phyloP scores from a whole-genome alignment of 345 rosid species.

The Sisymbrium altissimum region DNA sequence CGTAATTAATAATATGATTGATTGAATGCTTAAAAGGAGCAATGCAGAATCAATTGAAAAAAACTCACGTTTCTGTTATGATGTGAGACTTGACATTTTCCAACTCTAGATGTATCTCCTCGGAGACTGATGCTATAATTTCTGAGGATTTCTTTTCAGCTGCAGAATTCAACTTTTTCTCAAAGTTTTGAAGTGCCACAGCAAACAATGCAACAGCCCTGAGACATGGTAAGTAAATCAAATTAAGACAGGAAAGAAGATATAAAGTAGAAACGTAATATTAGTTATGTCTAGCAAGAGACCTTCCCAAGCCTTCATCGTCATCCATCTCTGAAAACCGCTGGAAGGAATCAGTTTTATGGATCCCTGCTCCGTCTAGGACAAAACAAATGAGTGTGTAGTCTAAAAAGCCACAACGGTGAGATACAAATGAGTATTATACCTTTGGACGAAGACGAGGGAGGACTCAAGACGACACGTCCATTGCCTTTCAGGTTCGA shows the following conservation, averaged over 20 bases:
- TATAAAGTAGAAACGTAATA: not conserved
- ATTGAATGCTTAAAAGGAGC: conserved; percentile 12
- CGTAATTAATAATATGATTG: conserved; percentile 31
- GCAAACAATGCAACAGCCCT: conserved; percentile 70
- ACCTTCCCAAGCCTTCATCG: conserved; percentile 80
- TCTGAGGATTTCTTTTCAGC: conserved; percentile 69
- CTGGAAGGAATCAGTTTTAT: conserved; percentile 44
- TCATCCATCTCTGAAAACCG: conserved; percentile 50
- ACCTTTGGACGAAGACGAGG: conserved; percentile 52
- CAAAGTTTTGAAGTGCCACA: conserved; percentile 61
- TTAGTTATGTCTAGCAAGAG: conserved; percentile 19
- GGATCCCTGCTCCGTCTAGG: conserved; percentile 39
- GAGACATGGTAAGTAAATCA: conserved; percentile 35
- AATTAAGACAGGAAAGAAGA: conserved; percentile 22
- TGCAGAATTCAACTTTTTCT: conserved; percentile 59
- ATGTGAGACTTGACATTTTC: conserved; percentile 65
- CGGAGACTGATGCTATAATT: conserved; percentile 67
- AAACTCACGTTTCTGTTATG: conserved; percentile 64
- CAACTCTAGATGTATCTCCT: conserved; percentile 59
- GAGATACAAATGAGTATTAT: conserved; percentile 21
- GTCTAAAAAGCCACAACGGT: conserved; percentile 6
- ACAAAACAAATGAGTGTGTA: not conserved
- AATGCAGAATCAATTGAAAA: conserved; percentile 15
- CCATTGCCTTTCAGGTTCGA: conserved; percentile 36
- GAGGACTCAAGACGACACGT: conserved; percentile 38